Base-by-base conservation (phyloP, 306 rosid genomes). In the Lathyrus sativus region DNA sequence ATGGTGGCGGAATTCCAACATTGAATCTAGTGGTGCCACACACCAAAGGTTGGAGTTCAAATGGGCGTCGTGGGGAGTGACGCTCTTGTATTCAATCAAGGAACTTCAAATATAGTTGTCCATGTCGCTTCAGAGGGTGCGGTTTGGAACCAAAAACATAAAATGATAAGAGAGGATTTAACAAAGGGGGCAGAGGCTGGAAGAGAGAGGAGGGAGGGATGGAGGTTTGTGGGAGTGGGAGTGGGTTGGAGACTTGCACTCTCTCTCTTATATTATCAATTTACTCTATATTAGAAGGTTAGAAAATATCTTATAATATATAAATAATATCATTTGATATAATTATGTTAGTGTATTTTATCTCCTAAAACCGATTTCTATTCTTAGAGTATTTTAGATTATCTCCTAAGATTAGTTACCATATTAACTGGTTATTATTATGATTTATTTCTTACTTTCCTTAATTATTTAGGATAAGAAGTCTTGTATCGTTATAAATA, bases 141-240 rank as follows among this genome's bases (percentile, higher is more conserved):
- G 7, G 8, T n/a, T 46, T 14, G 39, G 53, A 7, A 55, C 29
- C 10, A 26, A 9, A 26, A 26, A 55, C 14, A 17, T 3, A 24
- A 24, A 54, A 24, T 54, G 60, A 54, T 24, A 24, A 24, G 35
- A 10, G 14, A 54, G 15, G 26, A n/a, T 54, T 31, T 54, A 9
- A 54, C 8, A 5, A 56, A 13, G 5, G 19, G 39, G 19, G 41
- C 3, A 11, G 5, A 56, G 31, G 33, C 58, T 19, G 31, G 33
- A 50, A 14, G 58, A 50, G 56, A 13, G 62, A 7, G 19, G 62
- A 56, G 62, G 33, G 62, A 56, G 33, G 62, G 17, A 17, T 28
- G 10, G 11, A 18, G 62, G 17, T 12, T 56, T 12, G 62, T 26
- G 19, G 39, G 15, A 54, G 61, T 24, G 15, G 9, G 35, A 54